Evolutionary conservation across 192 early-diverging fungal species (phyloP).

Genomic region (Linnemannia elongata): DNA sequence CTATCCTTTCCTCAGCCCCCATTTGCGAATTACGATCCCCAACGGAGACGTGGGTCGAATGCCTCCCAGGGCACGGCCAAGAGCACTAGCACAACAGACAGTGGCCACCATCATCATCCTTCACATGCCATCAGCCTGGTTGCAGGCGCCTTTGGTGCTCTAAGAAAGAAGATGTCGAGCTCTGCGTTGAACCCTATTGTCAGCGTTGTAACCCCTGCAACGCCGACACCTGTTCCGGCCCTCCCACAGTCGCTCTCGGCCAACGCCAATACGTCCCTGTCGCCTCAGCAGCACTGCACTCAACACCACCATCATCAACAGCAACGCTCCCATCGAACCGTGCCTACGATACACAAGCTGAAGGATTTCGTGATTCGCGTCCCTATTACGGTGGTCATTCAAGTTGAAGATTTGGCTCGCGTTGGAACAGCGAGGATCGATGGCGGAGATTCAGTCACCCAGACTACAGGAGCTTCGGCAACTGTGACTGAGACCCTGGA

Average conservation of each 20-base stretch:
- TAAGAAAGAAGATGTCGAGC: constrained; percentile 36
- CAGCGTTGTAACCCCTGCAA: neutral
- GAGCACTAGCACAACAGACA: constrained; percentile 20
- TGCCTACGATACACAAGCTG: constrained; percentile 24
- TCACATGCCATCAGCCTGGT: constrained; percentile 10
- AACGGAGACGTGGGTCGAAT: constrained; percentile 16
- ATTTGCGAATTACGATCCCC: constrained; percentile 3
- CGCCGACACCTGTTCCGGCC: neutral
- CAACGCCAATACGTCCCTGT: neutral
- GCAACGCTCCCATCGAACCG: constrained; percentile 4
- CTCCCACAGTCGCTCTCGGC: neutral
- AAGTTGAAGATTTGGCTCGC: constrained; percentile 20
- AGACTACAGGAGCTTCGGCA: neutral
- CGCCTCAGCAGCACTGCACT: neutral
- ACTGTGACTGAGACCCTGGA: neutral
- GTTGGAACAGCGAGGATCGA: constrained; percentile 12
- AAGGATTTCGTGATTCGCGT: constrained; percentile 51
- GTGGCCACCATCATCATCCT: neutral
- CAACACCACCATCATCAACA: constrained; percentile 3
- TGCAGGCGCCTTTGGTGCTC: constrained; percentile 15
- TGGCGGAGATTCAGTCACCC: neutral
- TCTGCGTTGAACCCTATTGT: constrained; percentile 14
- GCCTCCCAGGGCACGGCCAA: constrained; percentile 20
- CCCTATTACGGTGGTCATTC: constrained; percentile 40
- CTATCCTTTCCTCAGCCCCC: neutral